Percentiles rank a stretch among this genome's conserved stretches.
Evolutionary conservation across 495 filamentous ascomycete genomes (phyloP).

Genomic region (Xylaria longipes): DNA sequence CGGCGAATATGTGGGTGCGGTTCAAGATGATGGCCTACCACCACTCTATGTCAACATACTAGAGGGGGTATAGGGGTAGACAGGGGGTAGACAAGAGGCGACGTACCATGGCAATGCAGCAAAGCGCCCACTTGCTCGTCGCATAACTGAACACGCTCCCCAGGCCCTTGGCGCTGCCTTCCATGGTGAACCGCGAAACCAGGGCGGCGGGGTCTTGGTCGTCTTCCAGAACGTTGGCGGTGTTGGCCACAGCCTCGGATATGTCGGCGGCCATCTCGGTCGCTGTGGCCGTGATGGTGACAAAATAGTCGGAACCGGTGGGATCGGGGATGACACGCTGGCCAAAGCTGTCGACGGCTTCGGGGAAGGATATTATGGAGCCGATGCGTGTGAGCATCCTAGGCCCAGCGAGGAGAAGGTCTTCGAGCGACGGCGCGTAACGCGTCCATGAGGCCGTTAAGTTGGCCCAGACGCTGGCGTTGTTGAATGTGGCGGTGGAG

Average conservation of each 20-base stretch:
- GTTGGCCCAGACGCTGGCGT: constrained; percentile 54
- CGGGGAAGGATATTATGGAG: constrained; percentile 63
- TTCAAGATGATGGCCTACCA: constrained; percentile 78
- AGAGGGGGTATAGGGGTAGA: not conserved
- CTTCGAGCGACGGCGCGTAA: constrained; percentile 55
- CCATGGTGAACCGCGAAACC: constrained; percentile 56
- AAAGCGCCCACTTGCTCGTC: constrained; percentile 91
- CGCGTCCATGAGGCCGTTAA: constrained; percentile 51
- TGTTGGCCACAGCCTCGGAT: constrained; percentile 41
- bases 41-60: constrained; percentile 39
- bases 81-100: not conserved
- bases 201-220: constrained; percentile 48
- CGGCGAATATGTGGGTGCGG: constrained; percentile 90
- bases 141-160: constrained; percentile 90
- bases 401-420: constrained; percentile 66
- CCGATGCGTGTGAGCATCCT: constrained; percentile 69
- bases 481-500: constrained; percentile 29
- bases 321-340: constrained; percentile 67
- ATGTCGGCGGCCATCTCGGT: constrained; percentile 47
- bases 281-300: constrained; percentile 42
- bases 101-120: constrained; percentile 72
- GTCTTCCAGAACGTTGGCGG: constrained; percentile 34
- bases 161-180: constrained; percentile 62
- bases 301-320: constrained; percentile 49
- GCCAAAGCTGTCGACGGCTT: constrained; percentile 67